A percentile compares a stretch with the other conserved stretches of the same genome.
phyloP scores from a whole-genome alignment of 2,329 filamentous ascomycete genomes.

The Cladorrhinum sp. region DNA sequence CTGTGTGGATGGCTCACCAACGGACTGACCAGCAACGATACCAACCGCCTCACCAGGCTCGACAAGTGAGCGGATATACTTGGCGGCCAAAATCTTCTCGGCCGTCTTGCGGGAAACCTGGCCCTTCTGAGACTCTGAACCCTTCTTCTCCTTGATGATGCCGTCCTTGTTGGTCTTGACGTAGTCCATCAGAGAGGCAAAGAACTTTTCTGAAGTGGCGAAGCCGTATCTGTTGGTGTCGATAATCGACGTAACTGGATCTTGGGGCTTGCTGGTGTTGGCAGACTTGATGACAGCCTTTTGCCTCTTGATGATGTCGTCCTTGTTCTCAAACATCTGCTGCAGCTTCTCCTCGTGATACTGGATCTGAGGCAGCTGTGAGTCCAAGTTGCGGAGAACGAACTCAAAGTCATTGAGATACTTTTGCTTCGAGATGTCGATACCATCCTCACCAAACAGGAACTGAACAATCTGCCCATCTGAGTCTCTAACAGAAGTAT shows the following conservation, averaged over 20 bases:
- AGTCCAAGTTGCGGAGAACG: constrained; percentile 78
- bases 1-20: constrained; percentile 96
- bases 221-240: constrained; percentile 77
- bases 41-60: constrained; percentile 96
- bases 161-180: constrained; percentile 71
- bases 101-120: constrained; percentile 66
- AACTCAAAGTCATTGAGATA: constrained; percentile 90
- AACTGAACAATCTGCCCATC: constrained; percentile 95
- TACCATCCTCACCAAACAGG: constrained; percentile 91
- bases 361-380: constrained; percentile 72
- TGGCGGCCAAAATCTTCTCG: constrained; percentile 80
- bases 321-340: constrained; percentile 50
- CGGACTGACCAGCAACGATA: constrained; percentile 92
- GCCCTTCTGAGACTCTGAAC: constrained; percentile 39
- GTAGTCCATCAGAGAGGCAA: constrained; percentile 69
- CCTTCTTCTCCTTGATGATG: constrained; percentile 48
- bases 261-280: constrained; percentile 58
- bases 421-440: constrained; percentile 91
- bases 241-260: constrained; percentile 71
- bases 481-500: constrained; percentile 88
- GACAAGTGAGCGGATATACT: constrained; percentile 87
- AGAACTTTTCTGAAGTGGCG: constrained; percentile 87
- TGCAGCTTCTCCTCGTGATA: constrained; percentile 52
- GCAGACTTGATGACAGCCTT: constrained; percentile 77
- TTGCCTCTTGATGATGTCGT: constrained; percentile 69